Base-by-base conservation (phyloP, 1,284 basidiomycete genomes). In the Ustilago cynodontis region DNA sequence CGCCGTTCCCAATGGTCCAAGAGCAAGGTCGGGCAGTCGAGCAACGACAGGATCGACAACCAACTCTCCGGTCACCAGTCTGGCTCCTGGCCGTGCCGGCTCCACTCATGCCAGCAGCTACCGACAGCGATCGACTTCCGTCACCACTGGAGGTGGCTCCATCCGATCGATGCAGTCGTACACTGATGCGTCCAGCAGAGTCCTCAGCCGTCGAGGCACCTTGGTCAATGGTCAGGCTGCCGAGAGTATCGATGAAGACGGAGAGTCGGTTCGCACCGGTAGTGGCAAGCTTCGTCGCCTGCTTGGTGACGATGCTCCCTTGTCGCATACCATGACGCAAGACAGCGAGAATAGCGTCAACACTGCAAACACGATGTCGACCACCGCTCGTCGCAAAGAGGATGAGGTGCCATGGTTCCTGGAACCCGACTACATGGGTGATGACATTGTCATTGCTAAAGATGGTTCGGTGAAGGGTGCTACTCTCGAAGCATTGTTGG, bases 391-490 rank as follows among this genome's bases (percentile, higher is more conserved):
- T 18, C 70, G 70, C 43, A 73, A 56, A 39, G 73, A 77, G 18
- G 81, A 82, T 28, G 71, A 92, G 90, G 81, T 83, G 81, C 93
- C 94, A 2, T 94, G 93, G 93, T 87, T 82, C 87, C 88, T 98
- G 61, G 91, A 90, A 22, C 90, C 92, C 3, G 92, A 93, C 79
- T 94, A 93, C 85, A 90, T 89, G 61, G 90, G 91, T 53, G 89
- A 89, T 14, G 94, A 97, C 76, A 93, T 98, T 77, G 86, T 93
- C 71, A 90, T 97, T 79, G 93, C 94, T 80, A 89, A 92, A 88
- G 90, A 65, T 53, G 80, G 82, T 37, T 82, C 84, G 29, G 92
- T 98, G 63, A 91, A 92, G 63, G 96, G 93, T 26, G 96, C 94
- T 1, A 95, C 95, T 0, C 88, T 96, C 13, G 87, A 90, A 16